A percentile compares a stretch with the other conserved stretches of the same genome.
Conservation (phyloP, 2,329 filamentous ascomycete species). For the Monosporascus sp. region DNA sequence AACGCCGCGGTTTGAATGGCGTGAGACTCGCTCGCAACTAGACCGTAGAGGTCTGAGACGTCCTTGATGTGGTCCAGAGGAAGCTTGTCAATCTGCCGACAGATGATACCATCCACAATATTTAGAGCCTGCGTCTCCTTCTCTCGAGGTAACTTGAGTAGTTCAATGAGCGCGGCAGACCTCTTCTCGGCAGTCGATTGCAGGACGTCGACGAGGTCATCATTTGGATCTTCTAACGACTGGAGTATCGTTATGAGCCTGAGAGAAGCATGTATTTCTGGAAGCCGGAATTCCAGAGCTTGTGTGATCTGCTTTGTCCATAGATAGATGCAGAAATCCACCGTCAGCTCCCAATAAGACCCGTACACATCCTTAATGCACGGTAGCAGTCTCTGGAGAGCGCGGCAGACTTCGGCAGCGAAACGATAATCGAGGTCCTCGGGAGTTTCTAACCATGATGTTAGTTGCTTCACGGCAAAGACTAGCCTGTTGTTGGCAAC, state of each 20-base stretch:
- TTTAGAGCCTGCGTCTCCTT: slow-evolving; percentile 59
- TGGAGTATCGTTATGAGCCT: slow-evolving; percentile 63
- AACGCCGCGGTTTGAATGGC: slow-evolving; percentile 78
- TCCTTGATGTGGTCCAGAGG: slow-evolving; percentile 59
- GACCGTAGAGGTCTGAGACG: slow-evolving; percentile 64
- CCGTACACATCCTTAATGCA: slow-evolving; percentile 80
- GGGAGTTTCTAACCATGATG: slow-evolving; percentile 60
- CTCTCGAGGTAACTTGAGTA: slow-evolving; percentile 53
- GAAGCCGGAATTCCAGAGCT: slow-evolving; percentile 44
- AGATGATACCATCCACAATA: slow-evolving; percentile 71
- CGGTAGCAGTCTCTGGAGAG: slow-evolving; percentile 60
- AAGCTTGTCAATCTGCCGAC: slow-evolving; percentile 62
- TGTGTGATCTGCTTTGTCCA: slow-evolving; percentile 48
- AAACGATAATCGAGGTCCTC: slow-evolving; percentile 39
- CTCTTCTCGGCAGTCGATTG: slow-evolving; percentile 53
- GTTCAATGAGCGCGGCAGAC: slow-evolving; percentile 53
- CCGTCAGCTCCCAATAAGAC: slow-evolving; percentile 70
- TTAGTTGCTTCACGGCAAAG: slow-evolving; percentile 76
- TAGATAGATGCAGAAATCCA: slow-evolving; percentile 53
- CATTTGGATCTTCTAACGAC: slow-evolving; percentile 68
- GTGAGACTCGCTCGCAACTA: slow-evolving; percentile 71
- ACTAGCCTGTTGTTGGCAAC: slow-evolving; percentile 66
- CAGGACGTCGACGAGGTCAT: slow-evolving; percentile 76
- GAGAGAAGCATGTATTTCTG: slow-evolving; percentile 67
- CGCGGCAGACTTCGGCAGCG: slow-evolving; percentile 50